A percentile compares a stretch with the other conserved stretches of the same genome.
Conservation (phyloP, 768 basidiomycete species). For the Boletus pseudopeckii region DNA sequence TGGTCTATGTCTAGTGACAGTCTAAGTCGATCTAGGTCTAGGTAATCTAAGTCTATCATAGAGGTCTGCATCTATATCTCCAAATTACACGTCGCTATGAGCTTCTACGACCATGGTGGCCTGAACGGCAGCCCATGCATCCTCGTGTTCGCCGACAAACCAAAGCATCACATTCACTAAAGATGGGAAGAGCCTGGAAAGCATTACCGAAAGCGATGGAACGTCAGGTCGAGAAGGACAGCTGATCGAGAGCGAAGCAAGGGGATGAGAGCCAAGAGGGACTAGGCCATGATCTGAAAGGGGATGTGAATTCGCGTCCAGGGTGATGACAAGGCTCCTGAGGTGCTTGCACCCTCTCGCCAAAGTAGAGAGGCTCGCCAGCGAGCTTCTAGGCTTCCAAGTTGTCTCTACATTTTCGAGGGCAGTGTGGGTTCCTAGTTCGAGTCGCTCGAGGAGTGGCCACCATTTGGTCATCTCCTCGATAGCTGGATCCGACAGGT, state of each 20-base stretch:
- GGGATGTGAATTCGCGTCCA: constrained; percentile 8
- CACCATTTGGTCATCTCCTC: constrained; percentile 41
- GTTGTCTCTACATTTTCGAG: constrained; percentile 19
- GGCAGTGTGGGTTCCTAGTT: constrained; percentile 35
- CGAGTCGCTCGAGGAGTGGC: constrained; percentile 42
- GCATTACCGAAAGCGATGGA: constrained; percentile 24
- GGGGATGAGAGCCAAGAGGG: constrained; percentile 5
- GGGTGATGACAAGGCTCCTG: constrained; percentile 15
- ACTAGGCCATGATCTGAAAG: background rate
- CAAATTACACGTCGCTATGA: background rate
- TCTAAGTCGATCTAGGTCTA: constrained; percentile 3
- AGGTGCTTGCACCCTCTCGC: constrained; percentile 18
- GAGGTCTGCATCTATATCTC: constrained; percentile 4
- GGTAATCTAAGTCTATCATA: background rate
- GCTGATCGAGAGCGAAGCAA: constrained; percentile 36
- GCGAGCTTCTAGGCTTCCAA: constrained; percentile 20
- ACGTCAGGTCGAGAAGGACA: constrained; percentile 31
- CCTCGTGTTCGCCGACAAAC: constrained; percentile 28
- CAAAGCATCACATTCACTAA: constrained; percentile 36
- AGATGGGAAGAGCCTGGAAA: constrained; percentile 39
- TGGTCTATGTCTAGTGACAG: background rate
- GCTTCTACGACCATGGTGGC: background rate
- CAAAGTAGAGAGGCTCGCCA: constrained; percentile 16
- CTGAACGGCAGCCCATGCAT: constrained; percentile 27
- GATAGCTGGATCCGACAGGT: constrained; percentile 38